Conservation (phyloP, 2,329 filamentous ascomycete species). For the Aspergillus ochraceoroseus region DNA sequence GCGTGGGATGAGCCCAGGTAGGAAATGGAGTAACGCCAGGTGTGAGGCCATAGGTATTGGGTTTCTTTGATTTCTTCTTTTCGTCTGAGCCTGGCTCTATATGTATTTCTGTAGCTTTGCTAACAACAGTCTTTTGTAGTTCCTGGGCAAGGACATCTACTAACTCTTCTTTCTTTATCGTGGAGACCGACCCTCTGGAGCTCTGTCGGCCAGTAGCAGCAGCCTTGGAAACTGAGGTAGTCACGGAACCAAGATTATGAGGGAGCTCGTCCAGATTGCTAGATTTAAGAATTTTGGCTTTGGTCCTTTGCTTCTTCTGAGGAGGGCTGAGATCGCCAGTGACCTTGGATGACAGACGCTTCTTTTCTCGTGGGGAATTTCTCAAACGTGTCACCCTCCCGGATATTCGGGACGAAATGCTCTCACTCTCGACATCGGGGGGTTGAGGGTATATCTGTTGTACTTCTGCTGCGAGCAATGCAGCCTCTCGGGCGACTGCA, state of each 20-base stretch:
- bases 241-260: constrained; percentile 50
- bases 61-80: constrained; percentile 17
- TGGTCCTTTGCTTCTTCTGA: constrained; percentile 25
- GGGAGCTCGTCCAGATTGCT: constrained; percentile 47
- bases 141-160: constrained; percentile 8
- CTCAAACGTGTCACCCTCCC: constrained; percentile 3
- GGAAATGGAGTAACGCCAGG: constrained; percentile 62
- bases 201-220: no score
- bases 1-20: constrained; percentile 59
- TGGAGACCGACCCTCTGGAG: no score
- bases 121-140: constrained; percentile 19
- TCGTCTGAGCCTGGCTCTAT: neutral
- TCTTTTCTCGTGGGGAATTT: neutral
- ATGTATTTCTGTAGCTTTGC: constrained; percentile 18
- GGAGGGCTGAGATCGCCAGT: constrained; percentile 24
- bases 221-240: neutral
- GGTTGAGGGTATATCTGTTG: constrained; percentile 28
- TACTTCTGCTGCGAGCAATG: constrained; percentile 15
- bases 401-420: neutral
- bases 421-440: constrained; percentile 36
- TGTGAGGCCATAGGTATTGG: constrained; percentile 49
- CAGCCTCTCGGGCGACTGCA: constrained; percentile 23
- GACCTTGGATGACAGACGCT: constrained; percentile 24
- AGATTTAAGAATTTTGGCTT: constrained; percentile 2
- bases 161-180: constrained; percentile 11